Conservation (phyloP, 2,329 filamentous ascomycete species). For the Dactylellina leptospora region DNA sequence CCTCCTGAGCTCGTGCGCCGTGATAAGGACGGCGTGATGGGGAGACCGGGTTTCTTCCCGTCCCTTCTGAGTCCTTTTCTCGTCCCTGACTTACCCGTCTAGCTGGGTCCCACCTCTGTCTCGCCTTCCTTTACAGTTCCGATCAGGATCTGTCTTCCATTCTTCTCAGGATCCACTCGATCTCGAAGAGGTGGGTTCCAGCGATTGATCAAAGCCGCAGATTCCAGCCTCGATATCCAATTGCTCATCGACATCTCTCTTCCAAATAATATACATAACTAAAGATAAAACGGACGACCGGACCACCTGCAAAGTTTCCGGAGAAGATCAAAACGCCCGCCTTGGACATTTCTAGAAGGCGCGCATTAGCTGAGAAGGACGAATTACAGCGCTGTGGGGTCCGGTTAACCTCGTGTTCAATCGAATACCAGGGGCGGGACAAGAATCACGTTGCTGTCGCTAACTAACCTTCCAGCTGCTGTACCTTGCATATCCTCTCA, state of each 20-base stretch:
- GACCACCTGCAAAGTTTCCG: background rate
- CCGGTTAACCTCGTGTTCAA: background rate
- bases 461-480: background rate
- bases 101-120: background rate
- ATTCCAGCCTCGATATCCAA: too few relatives aligned
- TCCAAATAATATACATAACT: background rate
- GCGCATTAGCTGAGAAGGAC: background rate
- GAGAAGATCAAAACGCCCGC: background rate
- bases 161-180: too few relatives aligned
- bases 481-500: conserved; percentile 19
- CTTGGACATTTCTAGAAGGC: background rate
- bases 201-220: too few relatives aligned
- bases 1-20: too few relatives aligned
- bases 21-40: too few relatives aligned
- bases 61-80: conserved; percentile 1
- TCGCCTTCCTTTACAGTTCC: too few relatives aligned
- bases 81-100: conserved; percentile 23
- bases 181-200: too few relatives aligned
- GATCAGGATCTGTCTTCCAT: too few relatives aligned
- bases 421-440: background rate
- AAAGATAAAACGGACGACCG: background rate
- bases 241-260: too few relatives aligned
- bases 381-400: background rate
- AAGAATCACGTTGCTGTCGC: conserved; percentile 9
- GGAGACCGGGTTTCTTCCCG: background rate